A percentile compares a stretch with the other conserved stretches of the same genome.
phyloP scores from a whole-genome alignment of 2,329 filamentous ascomycete genomes.

The Colletotrichum higginsianum region DNA sequence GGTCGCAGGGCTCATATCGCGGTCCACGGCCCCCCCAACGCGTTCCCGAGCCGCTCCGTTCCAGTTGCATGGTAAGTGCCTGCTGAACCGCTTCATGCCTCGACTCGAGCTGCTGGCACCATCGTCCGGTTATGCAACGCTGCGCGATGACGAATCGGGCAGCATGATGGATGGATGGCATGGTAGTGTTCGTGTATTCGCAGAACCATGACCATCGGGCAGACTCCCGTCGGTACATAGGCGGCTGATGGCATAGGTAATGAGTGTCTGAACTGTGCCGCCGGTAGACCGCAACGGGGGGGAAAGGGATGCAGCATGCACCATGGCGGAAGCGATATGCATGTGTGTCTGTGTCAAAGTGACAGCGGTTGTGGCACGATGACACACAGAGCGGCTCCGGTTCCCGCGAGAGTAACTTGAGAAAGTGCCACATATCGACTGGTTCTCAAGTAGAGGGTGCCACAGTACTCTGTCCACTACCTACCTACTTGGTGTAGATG shows the following conservation, averaged over 20 bases:
- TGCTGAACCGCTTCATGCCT: conserved; percentile 29
- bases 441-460: no score
- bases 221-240: conserved; percentile 3
- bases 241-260: no score
- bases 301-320: neutral
- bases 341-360: neutral
- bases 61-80: conserved; percentile 40
- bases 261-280: neutral
- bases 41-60: conserved; percentile 32
- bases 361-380: neutral
- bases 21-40: conserved; percentile 24
- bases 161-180: neutral
- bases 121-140: conserved; percentile 41
- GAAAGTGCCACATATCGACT: no score
- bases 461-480: neutral
- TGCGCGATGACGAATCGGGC: conserved; percentile 11
- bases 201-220: conserved; percentile 10
- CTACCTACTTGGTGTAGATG: conserved; percentile 3
- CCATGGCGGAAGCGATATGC: no score
- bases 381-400: no score
- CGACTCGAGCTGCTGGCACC: conserved; percentile 14
- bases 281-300: neutral
- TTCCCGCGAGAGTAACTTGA: no score
- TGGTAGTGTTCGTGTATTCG: no score
- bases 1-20: conserved; percentile 29